Percentiles rank a stretch among this genome's conserved stretches.
Conservation (phyloP, 2,329 filamentous ascomycete genomes). For the Phialocephala subalpina region DNA sequence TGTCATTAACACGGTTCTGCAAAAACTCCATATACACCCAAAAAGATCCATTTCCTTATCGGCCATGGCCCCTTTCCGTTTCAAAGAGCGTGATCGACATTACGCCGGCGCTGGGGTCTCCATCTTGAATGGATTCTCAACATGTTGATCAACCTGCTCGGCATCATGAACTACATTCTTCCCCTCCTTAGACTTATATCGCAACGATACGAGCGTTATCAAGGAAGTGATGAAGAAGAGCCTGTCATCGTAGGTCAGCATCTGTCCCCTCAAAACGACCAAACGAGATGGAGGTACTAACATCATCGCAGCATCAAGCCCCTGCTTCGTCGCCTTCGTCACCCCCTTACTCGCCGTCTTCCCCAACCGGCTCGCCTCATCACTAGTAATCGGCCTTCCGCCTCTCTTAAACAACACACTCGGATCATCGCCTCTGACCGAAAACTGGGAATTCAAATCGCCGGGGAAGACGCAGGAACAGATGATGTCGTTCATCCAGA, state of each 20-base stretch:
- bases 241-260: neutral
- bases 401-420: neutral
- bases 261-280: neutral
- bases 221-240: neutral
- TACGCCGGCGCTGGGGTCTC: neutral
- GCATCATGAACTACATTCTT: neutral
- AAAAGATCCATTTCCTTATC: too few relatives aligned
- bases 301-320: slow-evolving; percentile 8
- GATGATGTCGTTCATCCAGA: slow-evolving; percentile 4
- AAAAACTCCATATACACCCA: too few relatives aligned
- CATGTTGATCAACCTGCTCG: neutral
- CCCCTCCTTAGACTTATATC: neutral
- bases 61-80: too few relatives aligned
- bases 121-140: slow-evolving; percentile 5
- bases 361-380: neutral
- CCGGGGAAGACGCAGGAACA: neutral
- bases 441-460: neutral
- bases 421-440: neutral
- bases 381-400: neutral
- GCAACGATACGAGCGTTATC: neutral
- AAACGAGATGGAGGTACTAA: neutral
- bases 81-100: too few relatives aligned
- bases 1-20: too few relatives aligned
- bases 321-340: slow-evolving; percentile 1
- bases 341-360: neutral